Conservation (phyloP, 140 eudicot species). For the Artemisia princeps region DNA sequence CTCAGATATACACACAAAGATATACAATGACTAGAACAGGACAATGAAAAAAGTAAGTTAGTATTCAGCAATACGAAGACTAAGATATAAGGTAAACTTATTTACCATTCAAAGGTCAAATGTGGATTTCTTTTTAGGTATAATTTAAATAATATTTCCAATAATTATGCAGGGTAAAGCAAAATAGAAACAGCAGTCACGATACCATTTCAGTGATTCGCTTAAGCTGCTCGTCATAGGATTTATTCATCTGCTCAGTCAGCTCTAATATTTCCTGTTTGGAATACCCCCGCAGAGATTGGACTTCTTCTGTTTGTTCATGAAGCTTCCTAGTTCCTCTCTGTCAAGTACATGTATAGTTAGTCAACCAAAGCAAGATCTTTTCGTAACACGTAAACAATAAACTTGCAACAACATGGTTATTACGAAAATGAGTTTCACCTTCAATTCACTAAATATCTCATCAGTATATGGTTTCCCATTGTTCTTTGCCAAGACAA, state of each 20-base stretch:
- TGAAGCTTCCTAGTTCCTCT: constrained; percentile 65
- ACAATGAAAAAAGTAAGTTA: too few species aligned
- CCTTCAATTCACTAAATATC: constrained; percentile 57
- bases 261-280: constrained; percentile 45
- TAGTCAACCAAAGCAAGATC: not conserved
- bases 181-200: not conserved
- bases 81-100: too few species aligned
- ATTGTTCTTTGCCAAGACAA: constrained; percentile 45
- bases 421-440: constrained; percentile 1
- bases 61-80: too few species aligned
- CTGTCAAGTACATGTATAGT: constrained; percentile 34
- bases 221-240: constrained; percentile 77
- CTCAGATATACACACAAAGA: too few species aligned
- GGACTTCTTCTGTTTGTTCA: constrained; percentile 50
- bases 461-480: constrained; percentile 70
- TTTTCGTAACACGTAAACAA: not conserved
- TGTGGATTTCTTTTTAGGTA: not conserved
- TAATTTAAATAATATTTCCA: not conserved
- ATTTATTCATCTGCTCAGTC: constrained; percentile 48
- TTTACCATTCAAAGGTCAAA: not conserved
- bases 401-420: not conserved
- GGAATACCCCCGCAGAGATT: constrained; percentile 44
- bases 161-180: not conserved
- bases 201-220: constrained; percentile 81
- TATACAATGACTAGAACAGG: too few species aligned